Percentiles rank a stretch among this genome's conserved stretches.
Evolutionary conservation across 1,139 yeast genomes (phyloP).

Genomic region (Diutina mesorugosa): DNA sequence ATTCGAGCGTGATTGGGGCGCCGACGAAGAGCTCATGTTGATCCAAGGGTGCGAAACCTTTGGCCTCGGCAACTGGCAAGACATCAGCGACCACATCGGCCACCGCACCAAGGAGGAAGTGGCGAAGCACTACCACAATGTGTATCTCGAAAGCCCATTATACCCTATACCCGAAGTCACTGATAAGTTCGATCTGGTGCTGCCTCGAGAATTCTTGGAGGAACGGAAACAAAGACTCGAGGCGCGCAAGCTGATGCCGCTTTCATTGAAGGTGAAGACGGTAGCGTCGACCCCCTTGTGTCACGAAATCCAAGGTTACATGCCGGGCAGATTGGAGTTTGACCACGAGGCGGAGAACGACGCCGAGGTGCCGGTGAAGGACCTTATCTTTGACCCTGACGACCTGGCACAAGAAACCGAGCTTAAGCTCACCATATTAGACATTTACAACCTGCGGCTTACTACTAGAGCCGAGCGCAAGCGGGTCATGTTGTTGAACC

Average conservation of each 20-base stretch:
- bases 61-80: conserved; percentile 97
- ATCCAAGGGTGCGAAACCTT: conserved; percentile 85
- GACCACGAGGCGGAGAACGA: conserved; percentile 95
- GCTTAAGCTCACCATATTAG: conserved; percentile 73
- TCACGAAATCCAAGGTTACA: conserved; percentile 93
- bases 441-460: conserved; percentile 78
- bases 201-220: conserved; percentile 59
- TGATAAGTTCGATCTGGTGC: conserved; percentile 46
- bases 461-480: conserved; percentile 91
- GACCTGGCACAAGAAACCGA: conserved; percentile 83
- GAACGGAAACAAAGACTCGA: conserved; percentile 65
- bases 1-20: conserved; percentile 90
- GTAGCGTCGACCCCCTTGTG: conserved; percentile 91
- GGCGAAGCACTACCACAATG: conserved; percentile 60
- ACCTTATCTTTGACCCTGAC: conserved; percentile 90
- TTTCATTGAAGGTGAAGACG: conserved; percentile 77
- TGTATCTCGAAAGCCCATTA: conserved; percentile 53
- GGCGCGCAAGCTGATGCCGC: conserved; percentile 48
- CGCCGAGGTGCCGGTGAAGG: conserved; percentile 88
- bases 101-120: conserved; percentile 89
- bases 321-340: conserved; percentile 97
- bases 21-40: conserved; percentile 84
- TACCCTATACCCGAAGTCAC: conserved; percentile 82
- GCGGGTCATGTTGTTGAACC: conserved; percentile 64
- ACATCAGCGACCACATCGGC: conserved; percentile 89